phyloP scores from a whole-genome alignment of 2,329 filamentous ascomycete species.

The Mariannaea sp. region DNA sequence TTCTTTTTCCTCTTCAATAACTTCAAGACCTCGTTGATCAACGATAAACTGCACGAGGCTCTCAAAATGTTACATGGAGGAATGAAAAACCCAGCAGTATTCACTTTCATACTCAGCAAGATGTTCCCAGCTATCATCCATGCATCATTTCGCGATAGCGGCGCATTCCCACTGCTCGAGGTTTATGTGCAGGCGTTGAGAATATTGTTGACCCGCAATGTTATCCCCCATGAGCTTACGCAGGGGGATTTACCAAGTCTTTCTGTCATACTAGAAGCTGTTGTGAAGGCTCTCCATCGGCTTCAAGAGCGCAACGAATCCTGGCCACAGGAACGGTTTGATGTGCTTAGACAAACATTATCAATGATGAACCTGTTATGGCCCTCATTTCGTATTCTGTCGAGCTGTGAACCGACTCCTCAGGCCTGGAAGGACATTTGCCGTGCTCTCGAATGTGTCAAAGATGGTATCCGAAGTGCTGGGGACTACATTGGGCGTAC shows the following conservation, averaged over 20 bases:
- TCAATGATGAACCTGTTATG: constrained; percentile 40
- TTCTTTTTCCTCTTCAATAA: constrained; percentile 64
- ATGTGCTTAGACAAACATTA: constrained; percentile 39
- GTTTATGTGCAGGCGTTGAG: constrained; percentile 54
- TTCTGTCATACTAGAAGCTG: constrained; percentile 39
- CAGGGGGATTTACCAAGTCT: constrained; percentile 42
- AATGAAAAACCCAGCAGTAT: constrained; percentile 52
- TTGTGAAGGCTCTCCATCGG: constrained; percentile 38
- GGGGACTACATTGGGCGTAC: constrained; percentile 28
- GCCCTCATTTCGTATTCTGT: constrained; percentile 35
- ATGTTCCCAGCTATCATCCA: constrained; percentile 61
- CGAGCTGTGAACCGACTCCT: constrained; percentile 16
- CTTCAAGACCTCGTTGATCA: constrained; percentile 59
- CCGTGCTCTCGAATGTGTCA: constrained; percentile 23
- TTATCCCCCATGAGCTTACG: constrained; percentile 45
- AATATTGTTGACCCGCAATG: constrained; percentile 41
- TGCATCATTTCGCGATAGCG: constrained; percentile 41
- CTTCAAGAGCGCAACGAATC: constrained; percentile 20
- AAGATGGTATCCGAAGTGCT: constrained; percentile 25
- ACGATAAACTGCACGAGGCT: constrained; percentile 54
- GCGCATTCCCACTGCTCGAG: constrained; percentile 55
- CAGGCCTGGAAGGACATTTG: constrained; percentile 28
- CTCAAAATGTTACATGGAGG: constrained; percentile 51
- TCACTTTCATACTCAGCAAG: constrained; percentile 53
- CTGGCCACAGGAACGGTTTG: constrained; percentile 34